phyloP scores from a whole-genome alignment of 148 eudicot species.

The Hydrangea macrophylla region DNA sequence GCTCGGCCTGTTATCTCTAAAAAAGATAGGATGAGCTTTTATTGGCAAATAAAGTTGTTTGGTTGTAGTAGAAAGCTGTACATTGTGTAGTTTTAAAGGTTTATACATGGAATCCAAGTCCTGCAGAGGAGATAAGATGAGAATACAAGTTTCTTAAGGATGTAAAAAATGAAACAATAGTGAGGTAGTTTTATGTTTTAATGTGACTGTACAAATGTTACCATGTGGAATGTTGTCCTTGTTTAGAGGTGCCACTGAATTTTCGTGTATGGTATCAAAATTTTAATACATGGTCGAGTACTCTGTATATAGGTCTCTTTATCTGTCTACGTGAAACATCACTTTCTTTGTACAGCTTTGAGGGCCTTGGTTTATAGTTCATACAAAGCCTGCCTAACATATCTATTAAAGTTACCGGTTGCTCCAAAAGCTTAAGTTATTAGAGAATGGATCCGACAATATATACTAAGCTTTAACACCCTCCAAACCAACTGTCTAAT shows the following conservation, averaged over 20 bases:
- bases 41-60: conserved; percentile 56
- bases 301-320: not conserved
- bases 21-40: conserved; percentile 22
- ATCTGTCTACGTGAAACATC: too few relatives aligned
- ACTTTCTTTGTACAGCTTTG: too few relatives aligned
- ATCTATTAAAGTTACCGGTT: too few relatives aligned
- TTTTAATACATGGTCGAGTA: conserved; percentile 17
- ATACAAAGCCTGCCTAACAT: too few relatives aligned
- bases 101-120: conserved; percentile 52
- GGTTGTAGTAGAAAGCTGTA: conserved; percentile 66
- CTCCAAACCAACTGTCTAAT: too few relatives aligned
- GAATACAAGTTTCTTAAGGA: conserved; percentile 26
- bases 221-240: conserved; percentile 33
- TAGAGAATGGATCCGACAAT: too few relatives aligned
- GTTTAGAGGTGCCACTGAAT: conserved; percentile 31
- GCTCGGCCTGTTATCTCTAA: not conserved
- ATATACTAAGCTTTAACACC: too few relatives aligned
- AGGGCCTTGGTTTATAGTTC: too few relatives aligned
- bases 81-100: conserved; percentile 63
- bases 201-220: conserved; percentile 58
- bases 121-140: conserved; percentile 23
- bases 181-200: conserved; percentile 28
- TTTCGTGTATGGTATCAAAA: conserved; percentile 32
- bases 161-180: conserved; percentile 35
- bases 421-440: too few relatives aligned